Evolutionary conservation across 768 basidiomycete species (phyloP).

Genomic region (Clavaria fumosa): DNA sequence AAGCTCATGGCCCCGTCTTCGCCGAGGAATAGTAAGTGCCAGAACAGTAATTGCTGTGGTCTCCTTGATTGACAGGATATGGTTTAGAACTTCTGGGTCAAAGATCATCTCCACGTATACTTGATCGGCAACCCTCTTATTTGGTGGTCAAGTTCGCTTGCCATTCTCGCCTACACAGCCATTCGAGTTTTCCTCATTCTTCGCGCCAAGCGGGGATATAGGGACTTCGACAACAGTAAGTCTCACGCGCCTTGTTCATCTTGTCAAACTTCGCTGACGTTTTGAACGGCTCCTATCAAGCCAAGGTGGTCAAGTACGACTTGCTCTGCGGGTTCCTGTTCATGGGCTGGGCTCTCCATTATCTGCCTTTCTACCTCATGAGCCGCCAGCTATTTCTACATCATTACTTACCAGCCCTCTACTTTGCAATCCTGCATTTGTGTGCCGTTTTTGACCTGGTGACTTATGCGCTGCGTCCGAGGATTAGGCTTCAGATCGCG

Average conservation of each 20-base stretch:
- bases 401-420: conserved; percentile 96
- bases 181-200: conserved; percentile 72
- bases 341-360: conserved; percentile 85
- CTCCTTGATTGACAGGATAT: conserved; percentile 5
- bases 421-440: conserved; percentile 71
- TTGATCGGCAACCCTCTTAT: conserved; percentile 87
- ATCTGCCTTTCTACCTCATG: conserved; percentile 97
- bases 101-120: conserved; percentile 91
- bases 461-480: conserved; percentile 64
- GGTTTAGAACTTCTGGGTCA: conserved; percentile 91
- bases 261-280: no score
- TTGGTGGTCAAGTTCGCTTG: conserved; percentile 75
- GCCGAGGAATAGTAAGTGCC: conserved; percentile 76
- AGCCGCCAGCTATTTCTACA: conserved; percentile 92
- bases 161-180: conserved; percentile 49
- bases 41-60: neutral
- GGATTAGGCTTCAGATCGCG: conserved; percentile 67
- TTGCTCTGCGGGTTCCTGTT: conserved; percentile 81
- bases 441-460: conserved; percentile 72
- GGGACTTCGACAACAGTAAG: conserved; percentile 88
- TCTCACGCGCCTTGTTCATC: conserved; percentile 7
- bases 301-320: conserved; percentile 86
- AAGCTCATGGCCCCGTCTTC: conserved; percentile 75
- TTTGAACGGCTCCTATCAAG: conserved; percentile 24
- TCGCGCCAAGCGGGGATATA: conserved; percentile 78